phyloP scores from a whole-genome alignment of 352 stramenopile species.

The Halophytophthora polymorphica region DNA sequence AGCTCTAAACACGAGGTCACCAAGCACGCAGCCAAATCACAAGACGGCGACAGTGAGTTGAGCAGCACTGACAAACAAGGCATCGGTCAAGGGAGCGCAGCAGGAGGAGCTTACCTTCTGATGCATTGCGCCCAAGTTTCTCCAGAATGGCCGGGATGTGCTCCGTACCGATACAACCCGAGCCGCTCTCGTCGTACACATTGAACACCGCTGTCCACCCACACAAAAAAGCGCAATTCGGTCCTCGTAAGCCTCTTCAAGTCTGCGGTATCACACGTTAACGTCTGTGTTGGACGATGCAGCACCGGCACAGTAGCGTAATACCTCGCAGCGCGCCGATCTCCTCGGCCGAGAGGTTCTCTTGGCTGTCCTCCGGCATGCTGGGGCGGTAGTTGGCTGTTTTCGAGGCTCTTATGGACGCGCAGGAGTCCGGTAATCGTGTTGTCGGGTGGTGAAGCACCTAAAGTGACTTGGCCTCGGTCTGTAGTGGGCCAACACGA shows the following conservation, averaged over 20 bases:
- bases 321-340: conserved; percentile 64
- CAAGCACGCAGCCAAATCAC: background rate
- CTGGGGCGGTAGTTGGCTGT: conserved; percentile 12
- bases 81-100: no score
- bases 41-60: background rate
- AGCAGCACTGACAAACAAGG: no score
- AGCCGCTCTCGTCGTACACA: conserved; percentile 66
- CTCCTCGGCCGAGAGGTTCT: conserved; percentile 71
- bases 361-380: conserved; percentile 22
- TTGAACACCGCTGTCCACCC: conserved; percentile 73
- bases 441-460: no score
- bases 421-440: no score
- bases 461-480: no score
- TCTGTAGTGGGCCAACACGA: no score
- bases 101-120: conserved; percentile 39
- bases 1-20: conserved; percentile 32
- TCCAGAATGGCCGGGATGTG: conserved; percentile 73
- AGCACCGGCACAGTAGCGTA: background rate
- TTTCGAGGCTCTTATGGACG: background rate
- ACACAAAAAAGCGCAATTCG: conserved; percentile 6
- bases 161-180: conserved; percentile 57
- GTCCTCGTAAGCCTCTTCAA: background rate
- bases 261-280: no score
- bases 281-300: background rate
- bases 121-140: conserved; percentile 65